phyloP scores from a whole-genome alignment of 768 basidiomycete species.

The Xerocomus spinulosus region DNA sequence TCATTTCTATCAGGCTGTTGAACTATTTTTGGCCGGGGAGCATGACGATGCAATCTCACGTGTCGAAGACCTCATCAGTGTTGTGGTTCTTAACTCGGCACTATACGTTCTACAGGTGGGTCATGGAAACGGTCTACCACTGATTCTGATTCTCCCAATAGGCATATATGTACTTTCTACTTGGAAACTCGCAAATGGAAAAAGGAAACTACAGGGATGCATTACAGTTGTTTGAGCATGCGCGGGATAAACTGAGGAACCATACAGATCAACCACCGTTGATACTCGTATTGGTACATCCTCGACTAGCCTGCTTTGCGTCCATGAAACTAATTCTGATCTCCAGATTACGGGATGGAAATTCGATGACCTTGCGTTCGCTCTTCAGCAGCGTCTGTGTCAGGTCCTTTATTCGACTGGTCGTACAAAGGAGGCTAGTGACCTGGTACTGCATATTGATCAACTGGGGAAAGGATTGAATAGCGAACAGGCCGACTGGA shows the following conservation, averaged over 20 bases:
- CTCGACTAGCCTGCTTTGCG: neutral
- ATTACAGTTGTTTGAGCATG: neutral
- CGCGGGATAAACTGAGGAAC: neutral
- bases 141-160: too few relatives aligned
- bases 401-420: neutral
- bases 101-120: too few relatives aligned
- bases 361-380: neutral
- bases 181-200: neutral
- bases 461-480: neutral
- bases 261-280: neutral
- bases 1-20: too few relatives aligned
- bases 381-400: neutral
- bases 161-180: too few relatives aligned
- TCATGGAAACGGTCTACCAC: too few relatives aligned
- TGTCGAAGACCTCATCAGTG: too few relatives aligned
- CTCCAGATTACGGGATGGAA: slow-evolving; percentile 9
- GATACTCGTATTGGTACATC: neutral
- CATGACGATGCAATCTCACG: too few relatives aligned
- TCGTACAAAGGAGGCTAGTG: neutral
- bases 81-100: too few relatives aligned
- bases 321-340: neutral
- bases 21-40: too few relatives aligned
- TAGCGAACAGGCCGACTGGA: neutral
- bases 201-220: neutral
- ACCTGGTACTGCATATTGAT: neutral